phyloP scores from a whole-genome alignment of 1,284 basidiomycete species.

The Apiotrichum laibachii region DNA sequence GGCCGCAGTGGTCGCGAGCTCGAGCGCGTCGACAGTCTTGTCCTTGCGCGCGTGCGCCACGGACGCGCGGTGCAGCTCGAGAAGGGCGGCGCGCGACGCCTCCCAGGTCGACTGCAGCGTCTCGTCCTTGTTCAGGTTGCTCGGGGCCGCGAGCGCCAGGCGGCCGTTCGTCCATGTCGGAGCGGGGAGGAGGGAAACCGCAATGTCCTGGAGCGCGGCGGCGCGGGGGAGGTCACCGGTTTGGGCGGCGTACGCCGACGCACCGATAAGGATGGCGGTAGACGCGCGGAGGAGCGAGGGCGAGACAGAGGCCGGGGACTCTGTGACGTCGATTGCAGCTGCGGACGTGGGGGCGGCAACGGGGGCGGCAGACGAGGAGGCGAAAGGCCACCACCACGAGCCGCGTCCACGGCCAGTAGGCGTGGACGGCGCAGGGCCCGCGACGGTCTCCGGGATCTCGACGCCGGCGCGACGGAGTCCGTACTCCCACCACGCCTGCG shows the following conservation, averaged over 20 bases:
- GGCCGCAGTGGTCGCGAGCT: slow-evolving; percentile 61
- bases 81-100: slow-evolving; percentile 67
- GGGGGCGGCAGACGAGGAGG: neutral
- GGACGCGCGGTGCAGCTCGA: slow-evolving; percentile 72
- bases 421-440: too few species aligned
- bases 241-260: slow-evolving; percentile 66
- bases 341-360: slow-evolving; percentile 8
- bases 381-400: slow-evolving; percentile 6
- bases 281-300: slow-evolving; percentile 65
- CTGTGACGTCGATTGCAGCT: neutral
- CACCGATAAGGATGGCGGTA: slow-evolving; percentile 63
- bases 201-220: slow-evolving; percentile 75
- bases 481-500: slow-evolving; percentile 46
- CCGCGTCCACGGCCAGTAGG: neutral
- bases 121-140: slow-evolving; percentile 57
- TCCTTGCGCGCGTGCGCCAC: slow-evolving; percentile 61
- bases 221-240: slow-evolving; percentile 69
- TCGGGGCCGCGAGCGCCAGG: neutral
- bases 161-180: neutral
- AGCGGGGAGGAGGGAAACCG: slow-evolving; percentile 77
- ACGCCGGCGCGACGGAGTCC: slow-evolving; percentile 36
- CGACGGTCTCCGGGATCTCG: neutral
- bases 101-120: slow-evolving; percentile 62
- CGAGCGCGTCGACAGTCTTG: slow-evolving; percentile 55
- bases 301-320: slow-evolving; percentile 12